Conservation (phyloP, 2,329 filamentous ascomycete species). For the Aureobasidium zeae region DNA sequence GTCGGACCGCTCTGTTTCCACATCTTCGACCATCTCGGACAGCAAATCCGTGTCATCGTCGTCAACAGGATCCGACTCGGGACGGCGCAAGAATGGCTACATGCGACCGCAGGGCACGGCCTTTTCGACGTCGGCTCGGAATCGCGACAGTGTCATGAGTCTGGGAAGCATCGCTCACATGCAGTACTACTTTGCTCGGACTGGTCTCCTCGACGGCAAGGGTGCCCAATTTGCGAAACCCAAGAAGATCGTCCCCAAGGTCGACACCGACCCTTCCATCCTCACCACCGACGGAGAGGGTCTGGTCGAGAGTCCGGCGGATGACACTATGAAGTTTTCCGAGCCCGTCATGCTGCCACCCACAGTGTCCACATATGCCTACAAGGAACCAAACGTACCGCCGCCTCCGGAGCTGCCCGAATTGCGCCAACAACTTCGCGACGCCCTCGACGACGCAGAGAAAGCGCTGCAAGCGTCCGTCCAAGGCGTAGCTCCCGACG, state of each 20-base stretch:
- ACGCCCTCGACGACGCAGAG: conserved; percentile 59
- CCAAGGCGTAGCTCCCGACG: background rate
- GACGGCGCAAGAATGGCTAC: conserved; percentile 62
- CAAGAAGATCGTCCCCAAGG: conserved; percentile 38
- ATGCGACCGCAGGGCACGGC: conserved; percentile 78
- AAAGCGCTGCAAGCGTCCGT: conserved; percentile 52
- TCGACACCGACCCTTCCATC: background rate
- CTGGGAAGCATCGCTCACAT: conserved; percentile 93
- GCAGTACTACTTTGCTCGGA: conserved; percentile 96
- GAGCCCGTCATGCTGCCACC: conserved; percentile 84
- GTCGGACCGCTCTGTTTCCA: conserved; percentile 49
- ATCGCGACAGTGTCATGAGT: conserved; percentile 90
- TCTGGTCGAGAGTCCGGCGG: conserved; percentile 19
- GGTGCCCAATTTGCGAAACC: conserved; percentile 74
- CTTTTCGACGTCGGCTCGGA: conserved; percentile 82
- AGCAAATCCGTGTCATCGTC: conserved; percentile 39
- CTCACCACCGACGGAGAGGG: conserved; percentile 5
- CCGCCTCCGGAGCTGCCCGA: conserved; percentile 76
- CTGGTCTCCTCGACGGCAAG: conserved; percentile 86
- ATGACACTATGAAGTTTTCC: conserved; percentile 44
- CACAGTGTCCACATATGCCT: conserved; percentile 90
- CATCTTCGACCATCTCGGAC: conserved; percentile 34
- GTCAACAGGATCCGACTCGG: conserved; percentile 45
- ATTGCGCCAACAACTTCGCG: conserved; percentile 60
- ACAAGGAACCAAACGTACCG: conserved; percentile 69